phyloP scores from a whole-genome alignment of 495 filamentous ascomycete genomes.

The Usnea hakonensis region DNA sequence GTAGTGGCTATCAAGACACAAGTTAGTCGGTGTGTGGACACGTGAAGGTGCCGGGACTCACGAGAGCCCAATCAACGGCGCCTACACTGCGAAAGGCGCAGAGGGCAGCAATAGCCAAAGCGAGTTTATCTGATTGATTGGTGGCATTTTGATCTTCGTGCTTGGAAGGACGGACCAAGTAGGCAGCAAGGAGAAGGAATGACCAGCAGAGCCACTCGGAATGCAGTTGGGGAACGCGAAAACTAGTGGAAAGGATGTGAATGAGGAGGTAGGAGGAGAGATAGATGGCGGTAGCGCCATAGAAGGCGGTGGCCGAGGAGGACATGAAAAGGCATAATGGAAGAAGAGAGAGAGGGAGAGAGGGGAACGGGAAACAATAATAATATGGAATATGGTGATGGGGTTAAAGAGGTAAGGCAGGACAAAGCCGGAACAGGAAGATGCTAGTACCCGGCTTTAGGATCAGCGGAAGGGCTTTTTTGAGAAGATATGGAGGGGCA shows the following conservation, averaged over 20 bases:
- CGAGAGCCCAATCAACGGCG: constrained; percentile 3
- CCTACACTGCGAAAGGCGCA: constrained; percentile 3
- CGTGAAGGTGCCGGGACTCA: neutral
- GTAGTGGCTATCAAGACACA: neutral
- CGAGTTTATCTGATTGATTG: neutral
- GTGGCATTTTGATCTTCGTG: neutral
- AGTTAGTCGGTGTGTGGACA: neutral
- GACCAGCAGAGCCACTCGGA: neutral
- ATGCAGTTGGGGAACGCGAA: neutral
- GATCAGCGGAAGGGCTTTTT: neutral
- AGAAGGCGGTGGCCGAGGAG: neutral
- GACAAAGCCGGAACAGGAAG: neutral
- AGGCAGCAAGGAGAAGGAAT: neutral
- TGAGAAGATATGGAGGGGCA: too few species aligned
- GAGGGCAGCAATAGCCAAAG: neutral
- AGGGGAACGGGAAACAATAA: neutral
- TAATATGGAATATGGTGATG: neutral
- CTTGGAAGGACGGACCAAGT: neutral
- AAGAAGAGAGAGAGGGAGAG: neutral
- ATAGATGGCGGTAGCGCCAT: neutral
- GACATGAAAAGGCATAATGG: neutral
- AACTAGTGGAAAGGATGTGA: neutral
- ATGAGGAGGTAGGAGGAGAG: neutral
- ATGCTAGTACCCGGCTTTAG: neutral
- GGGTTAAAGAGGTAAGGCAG: neutral